Percentiles rank a stretch among this genome's conserved stretches.
Evolutionary conservation across 768 basidiomycete species (phyloP).

Genomic region (Artomyces pyxidatus): DNA sequence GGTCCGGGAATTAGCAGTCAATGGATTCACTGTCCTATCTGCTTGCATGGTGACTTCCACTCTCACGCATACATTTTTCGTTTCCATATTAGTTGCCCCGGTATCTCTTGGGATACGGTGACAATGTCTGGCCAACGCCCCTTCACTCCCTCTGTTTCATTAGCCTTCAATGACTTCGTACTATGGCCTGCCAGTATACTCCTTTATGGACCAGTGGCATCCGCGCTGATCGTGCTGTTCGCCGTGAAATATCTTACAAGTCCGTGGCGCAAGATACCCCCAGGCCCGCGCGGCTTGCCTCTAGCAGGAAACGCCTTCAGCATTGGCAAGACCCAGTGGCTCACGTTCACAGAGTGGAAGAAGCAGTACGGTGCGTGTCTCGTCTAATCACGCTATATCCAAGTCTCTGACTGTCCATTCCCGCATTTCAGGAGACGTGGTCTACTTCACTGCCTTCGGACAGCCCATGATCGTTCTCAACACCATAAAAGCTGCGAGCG

Average conservation of each 20-base stretch:
- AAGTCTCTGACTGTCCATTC: no score
- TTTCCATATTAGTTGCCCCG: neutral
- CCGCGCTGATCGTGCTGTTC: neutral
- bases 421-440: neutral
- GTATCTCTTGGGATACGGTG: neutral
- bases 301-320: neutral
- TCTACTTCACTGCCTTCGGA: neutral
- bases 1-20: no score
- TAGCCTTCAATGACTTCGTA: neutral
- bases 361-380: neutral
- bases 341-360: neutral
- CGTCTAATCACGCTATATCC: neutral
- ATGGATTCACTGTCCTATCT: no score
- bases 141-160: no score
- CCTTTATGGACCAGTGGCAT: no score
- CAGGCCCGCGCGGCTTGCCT: neutral
- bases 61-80: no score
- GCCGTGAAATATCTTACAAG: neutral
- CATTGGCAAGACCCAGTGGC: neutral
- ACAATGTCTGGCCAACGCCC: neutral
- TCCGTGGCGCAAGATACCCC: neutral
- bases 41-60: no score
- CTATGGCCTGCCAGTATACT: neutral
- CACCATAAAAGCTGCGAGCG: neutral
- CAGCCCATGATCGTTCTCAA: neutral